Base-by-base conservation (phyloP, 805 yeast species). In the Ogataea nitratoaversa region DNA sequence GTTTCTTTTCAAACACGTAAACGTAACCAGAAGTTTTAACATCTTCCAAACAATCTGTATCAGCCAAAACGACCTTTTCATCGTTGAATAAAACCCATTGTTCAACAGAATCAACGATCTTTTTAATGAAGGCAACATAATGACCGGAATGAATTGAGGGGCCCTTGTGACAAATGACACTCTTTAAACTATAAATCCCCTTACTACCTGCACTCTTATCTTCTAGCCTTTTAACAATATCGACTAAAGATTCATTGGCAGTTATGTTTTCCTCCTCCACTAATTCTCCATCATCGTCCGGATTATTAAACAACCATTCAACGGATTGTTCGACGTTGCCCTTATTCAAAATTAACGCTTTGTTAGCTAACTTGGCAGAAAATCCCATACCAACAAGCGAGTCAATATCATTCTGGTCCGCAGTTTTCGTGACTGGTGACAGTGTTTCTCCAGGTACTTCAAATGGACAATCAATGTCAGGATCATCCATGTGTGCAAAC, bases 91-190 rank as follows among this genome's bases (percentile, higher is more conserved):
- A 66, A 2, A 83, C 82, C 95, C 95, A 88, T 38, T 68, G 65
- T 11, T 47, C 56, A 38, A 52, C 58, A 2, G 67, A 72, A 2
- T 66, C 65, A 6, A 67, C 52, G 2, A 61, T 41, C 43, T 76
- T 74, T 41, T 69, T 73, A 24, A 85, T 67, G 53, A 84, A 89
- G 1, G 82, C 85, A 30, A 90, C 96, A 60, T 89, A 89, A 59
- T 89, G 97, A 1, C 96, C 96, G 0, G 95, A 85, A 50, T 90
- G 96, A 1, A 87, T 83, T 11, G 95, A 83, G 2, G 79, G 70
- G 7, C 97, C 97, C 59, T 89, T 90, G 60, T 89, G 97, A 57
- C 96, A 88, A 13, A 90, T 70, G 5, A 85, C 82, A 0, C 84
- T 83, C 32, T 72, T 68, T 35, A 90, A 60, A 4, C 52, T 46